A percentile compares a stretch with the other conserved stretches of the same genome.
Conservation (phyloP, 176 grass and related monocot genomes). For the Olyra latifolia region DNA sequence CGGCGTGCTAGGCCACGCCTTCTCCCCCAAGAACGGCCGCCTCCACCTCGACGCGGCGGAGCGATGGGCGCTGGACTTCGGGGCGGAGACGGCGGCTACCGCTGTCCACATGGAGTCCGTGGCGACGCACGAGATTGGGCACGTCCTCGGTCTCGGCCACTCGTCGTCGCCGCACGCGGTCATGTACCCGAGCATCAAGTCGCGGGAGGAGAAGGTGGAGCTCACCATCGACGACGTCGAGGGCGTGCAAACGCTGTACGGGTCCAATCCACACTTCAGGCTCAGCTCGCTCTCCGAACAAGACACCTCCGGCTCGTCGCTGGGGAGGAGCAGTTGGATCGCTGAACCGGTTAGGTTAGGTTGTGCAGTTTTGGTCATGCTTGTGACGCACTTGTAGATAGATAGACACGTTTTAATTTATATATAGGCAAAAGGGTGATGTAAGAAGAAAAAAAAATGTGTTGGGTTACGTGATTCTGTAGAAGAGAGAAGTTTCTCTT, state of each 20-base stretch:
- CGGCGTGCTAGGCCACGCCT: conserved; percentile 82
- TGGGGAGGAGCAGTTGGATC: conserved; percentile 17
- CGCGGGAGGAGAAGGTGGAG: conserved; percentile 60
- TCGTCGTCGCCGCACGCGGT: conserved; percentile 62
- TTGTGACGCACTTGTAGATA: conserved; percentile 39
- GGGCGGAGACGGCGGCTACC: neutral
- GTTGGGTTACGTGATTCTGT: neutral
- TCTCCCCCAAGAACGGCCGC: conserved; percentile 74
- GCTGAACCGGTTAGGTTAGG: neutral
- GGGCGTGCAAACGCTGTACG: conserved; percentile 82
- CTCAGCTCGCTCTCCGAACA: conserved; percentile 64
- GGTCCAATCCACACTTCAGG: conserved; percentile 67
- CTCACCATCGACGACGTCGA: conserved; percentile 78
- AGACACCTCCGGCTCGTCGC: conserved; percentile 40
- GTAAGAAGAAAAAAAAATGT: neutral
- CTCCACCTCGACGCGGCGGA: conserved; percentile 92
- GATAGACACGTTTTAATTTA: neutral
- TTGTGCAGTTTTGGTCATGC: conserved; percentile 23
- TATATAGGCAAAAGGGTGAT: neutral
- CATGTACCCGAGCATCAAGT: conserved; percentile 87
- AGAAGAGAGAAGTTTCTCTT: conserved; percentile 15
- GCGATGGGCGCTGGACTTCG: conserved; percentile 65
- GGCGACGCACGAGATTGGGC: conserved; percentile 91
- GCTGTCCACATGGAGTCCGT: conserved; percentile 83
- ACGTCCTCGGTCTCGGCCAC: conserved; percentile 86